These are phyloP conservation scores for Lachnellula subtilissima DNA, from an alignment of 2,329 filamentous ascomycete species.

Conservation along the genomic window DNA sequence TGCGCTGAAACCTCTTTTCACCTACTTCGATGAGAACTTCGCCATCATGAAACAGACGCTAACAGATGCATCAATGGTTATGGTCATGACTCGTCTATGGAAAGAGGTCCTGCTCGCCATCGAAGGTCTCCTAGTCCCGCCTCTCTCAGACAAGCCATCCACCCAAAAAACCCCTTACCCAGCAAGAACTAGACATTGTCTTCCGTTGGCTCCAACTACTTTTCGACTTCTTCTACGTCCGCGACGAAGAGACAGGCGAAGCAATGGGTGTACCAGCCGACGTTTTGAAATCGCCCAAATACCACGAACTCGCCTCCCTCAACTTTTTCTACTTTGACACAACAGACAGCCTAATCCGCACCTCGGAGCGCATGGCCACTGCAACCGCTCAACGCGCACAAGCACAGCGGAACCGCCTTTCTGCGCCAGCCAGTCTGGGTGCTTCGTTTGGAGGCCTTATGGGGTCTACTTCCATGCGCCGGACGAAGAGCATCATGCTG, in stretches of 20 bases:
- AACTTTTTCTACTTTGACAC: constrained; percentile 99
- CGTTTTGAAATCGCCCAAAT: constrained; percentile 93
- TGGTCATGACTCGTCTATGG: constrained; percentile 97
- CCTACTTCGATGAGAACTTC: constrained; percentile 98
- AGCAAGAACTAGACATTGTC: constrained; percentile 88
- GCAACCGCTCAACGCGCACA: constrained; percentile 74
- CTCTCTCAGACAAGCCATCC: constrained; percentile 90
- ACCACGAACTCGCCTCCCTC: constrained; percentile 91
- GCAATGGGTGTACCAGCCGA: constrained; percentile 85
- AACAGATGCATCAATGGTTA: constrained; percentile 93
- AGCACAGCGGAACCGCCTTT: constrained; percentile 67
- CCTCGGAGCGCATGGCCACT: constrained; percentile 92
- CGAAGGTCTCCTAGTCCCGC: constrained; percentile 84
- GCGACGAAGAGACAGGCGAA: constrained; percentile 77
- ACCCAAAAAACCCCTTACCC: constrained; percentile 75
- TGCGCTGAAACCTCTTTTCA: constrained; percentile 78
- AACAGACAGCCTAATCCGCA: constrained; percentile 85
- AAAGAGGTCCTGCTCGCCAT: constrained; percentile 94
- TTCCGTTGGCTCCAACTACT: constrained; percentile 91
- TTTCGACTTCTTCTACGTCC: constrained; percentile 91
- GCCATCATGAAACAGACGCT: constrained; percentile 97
- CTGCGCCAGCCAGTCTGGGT: constrained; percentile 56
- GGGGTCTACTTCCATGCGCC: constrained; percentile 63
- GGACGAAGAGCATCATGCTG: constrained; percentile 83
- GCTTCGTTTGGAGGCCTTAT: constrained; percentile 53